Evolutionary conservation across 1,139 yeast genomes (phyloP).

Genomic region (Zygosaccharomyces pseudobailii): DNA sequence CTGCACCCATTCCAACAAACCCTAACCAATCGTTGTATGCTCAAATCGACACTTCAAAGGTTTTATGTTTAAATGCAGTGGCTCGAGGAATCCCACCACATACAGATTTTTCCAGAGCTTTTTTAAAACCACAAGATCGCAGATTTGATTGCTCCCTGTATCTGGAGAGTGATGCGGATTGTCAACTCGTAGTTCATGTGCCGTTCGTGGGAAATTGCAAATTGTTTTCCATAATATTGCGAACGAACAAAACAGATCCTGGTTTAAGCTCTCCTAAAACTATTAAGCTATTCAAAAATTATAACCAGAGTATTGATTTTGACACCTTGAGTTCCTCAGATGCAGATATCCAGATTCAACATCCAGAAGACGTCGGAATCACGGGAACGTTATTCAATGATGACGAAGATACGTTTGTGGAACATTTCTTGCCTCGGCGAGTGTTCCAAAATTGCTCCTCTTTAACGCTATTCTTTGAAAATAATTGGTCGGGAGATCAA

Average conservation of each 20-base stretch:
- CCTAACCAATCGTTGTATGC: constrained; percentile 62
- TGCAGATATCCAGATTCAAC: constrained; percentile 52
- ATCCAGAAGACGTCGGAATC: constrained; percentile 58
- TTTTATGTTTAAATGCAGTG: constrained; percentile 61
- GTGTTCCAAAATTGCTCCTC: constrained; percentile 66
- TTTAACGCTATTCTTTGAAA: constrained; percentile 61
- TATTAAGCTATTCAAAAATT: constrained; percentile 69
- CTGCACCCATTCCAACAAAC: constrained; percentile 70
- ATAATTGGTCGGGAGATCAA: constrained; percentile 54
- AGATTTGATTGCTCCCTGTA: constrained; percentile 44
- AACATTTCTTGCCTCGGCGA: constrained; percentile 75
- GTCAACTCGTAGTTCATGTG: constrained; percentile 67
- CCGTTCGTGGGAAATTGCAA: constrained; percentile 80
- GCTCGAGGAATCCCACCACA: constrained; percentile 38
- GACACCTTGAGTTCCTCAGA: constrained; percentile 49
- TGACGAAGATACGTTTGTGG: constrained; percentile 60
- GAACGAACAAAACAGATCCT: constrained; percentile 53
- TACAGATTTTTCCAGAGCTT: constrained; percentile 48
- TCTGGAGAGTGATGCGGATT: constrained; percentile 74
- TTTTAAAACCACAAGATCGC: constrained; percentile 43
- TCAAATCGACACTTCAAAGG: constrained; percentile 56
- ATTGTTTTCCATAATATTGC: constrained; percentile 63
- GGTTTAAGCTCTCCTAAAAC: constrained; percentile 57
- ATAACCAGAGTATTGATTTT: constrained; percentile 60
- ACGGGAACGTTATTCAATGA: constrained; percentile 33